Conservation (phyloP, 345 rosid species). For the Populus ilicifolia region DNA sequence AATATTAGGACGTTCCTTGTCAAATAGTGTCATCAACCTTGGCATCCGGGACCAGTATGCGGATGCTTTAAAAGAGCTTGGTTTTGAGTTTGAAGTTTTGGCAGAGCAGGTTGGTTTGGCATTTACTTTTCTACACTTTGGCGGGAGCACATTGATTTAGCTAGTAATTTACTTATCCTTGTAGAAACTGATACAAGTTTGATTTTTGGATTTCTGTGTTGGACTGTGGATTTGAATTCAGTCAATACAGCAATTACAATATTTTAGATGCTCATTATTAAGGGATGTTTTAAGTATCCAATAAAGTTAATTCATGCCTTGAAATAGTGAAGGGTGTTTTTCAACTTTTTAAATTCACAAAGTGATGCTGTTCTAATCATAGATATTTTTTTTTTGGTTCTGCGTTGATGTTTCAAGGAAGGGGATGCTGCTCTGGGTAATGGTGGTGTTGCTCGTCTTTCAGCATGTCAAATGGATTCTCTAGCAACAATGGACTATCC, state of each 20-base stretch:
- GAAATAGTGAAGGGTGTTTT: not conserved
- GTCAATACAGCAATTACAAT: not conserved
- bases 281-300: constrained; percentile 1
- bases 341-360: not conserved
- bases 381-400: not conserved
- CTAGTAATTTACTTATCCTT: too few relatives aligned
- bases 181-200: too few relatives aligned
- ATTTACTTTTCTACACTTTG: constrained; percentile 3
- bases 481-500: constrained; percentile 53
- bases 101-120: constrained; percentile 44
- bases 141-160: not conserved
- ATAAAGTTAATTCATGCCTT: not conserved
- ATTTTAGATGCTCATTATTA: not conserved
- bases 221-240: not conserved
- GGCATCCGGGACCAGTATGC: constrained; percentile 41
- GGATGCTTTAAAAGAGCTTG: constrained; percentile 46
- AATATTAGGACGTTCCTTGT: constrained; percentile 44
- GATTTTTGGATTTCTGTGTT: not conserved
- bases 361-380: not conserved
- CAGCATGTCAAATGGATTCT: constrained; percentile 55
- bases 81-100: constrained; percentile 50
- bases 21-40: constrained; percentile 46
- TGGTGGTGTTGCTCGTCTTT: constrained; percentile 56
- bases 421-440: constrained; percentile 56
- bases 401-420: constrained; percentile 29